Percentiles rank a stretch among this genome's conserved stretches.
These are phyloP conservation scores for Prunus dulcis DNA, from an alignment of 306 rosid species.

Conservation along the genomic window DNA sequence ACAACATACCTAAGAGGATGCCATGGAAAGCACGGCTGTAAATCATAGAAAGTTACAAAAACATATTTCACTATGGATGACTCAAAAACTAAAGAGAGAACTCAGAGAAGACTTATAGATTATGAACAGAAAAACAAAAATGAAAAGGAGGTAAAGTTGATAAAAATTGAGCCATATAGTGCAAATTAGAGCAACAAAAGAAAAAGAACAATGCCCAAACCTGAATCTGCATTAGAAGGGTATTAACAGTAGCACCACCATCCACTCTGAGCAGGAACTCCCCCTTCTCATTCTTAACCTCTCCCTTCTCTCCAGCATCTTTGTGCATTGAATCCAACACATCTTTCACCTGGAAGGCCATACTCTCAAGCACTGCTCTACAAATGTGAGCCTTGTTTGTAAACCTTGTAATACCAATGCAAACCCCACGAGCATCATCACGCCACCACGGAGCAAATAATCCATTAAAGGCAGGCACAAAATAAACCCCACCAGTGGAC, in stretches of 20 bases:
- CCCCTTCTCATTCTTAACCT: slow-evolving; percentile 29
- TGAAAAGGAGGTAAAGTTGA: not conserved
- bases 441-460: slow-evolving; percentile 98
- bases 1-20: not conserved
- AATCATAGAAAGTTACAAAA: not conserved
- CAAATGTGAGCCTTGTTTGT: slow-evolving; percentile 85
- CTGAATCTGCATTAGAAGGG: slow-evolving; percentile 90
- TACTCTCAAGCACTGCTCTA: slow-evolving; percentile 90
- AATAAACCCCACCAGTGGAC: slow-evolving; percentile 71
- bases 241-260: slow-evolving; percentile 86
- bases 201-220: slow-evolving; percentile 39
- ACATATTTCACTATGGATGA: not conserved
- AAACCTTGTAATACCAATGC: slow-evolving; percentile 74
- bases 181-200: not conserved
- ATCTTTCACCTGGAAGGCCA: slow-evolving; percentile 85
- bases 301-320: slow-evolving; percentile 44
- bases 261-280: slow-evolving; percentile 73
- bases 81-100: not conserved
- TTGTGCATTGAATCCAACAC: slow-evolving; percentile 85
- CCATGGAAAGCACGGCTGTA: not conserved
- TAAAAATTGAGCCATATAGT: not conserved
- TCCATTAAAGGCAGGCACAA: slow-evolving; percentile 93
- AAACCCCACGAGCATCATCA: slow-evolving; percentile 93
- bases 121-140: not conserved
- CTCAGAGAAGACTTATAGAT: not conserved